These are phyloP conservation scores for Cutaneotrichosporon cyanovorans DNA, from an alignment of 1,284 basidiomycete genomes.

Conservation along the genomic window DNA sequence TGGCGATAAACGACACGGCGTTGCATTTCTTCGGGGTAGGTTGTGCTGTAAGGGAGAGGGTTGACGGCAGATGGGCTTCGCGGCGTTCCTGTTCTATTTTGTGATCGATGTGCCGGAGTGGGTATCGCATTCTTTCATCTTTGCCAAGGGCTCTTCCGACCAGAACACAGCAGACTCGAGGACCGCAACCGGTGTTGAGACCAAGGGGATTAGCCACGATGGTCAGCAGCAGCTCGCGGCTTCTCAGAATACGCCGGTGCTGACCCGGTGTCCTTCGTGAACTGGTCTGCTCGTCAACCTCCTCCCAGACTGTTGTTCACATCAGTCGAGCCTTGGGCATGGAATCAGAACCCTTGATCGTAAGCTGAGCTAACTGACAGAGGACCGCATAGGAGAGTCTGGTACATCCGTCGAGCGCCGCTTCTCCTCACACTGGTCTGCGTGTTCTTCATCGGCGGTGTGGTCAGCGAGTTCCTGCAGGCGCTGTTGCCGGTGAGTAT, in stretches of 20 bases:
- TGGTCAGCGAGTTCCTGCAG: conserved; percentile 43
- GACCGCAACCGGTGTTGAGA: too few species aligned
- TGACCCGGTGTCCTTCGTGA: too few species aligned
- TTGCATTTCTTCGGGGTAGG: conserved; percentile 45
- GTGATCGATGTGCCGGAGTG: conserved; percentile 44
- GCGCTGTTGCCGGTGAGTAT: conserved; percentile 39
- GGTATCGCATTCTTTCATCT: too few species aligned
- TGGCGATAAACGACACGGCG: conserved; percentile 45
- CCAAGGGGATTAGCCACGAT: too few species aligned
- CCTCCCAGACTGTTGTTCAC: too few species aligned
- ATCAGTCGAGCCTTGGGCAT: too few species aligned
- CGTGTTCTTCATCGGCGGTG: conserved; percentile 39
- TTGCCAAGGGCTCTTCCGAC: too few species aligned
- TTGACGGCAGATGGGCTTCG: conserved; percentile 39
- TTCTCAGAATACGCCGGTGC: too few species aligned
- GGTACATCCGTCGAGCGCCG: conserved; percentile 44
- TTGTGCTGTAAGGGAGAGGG: not conserved
- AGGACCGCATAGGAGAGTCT: conserved; percentile 34
- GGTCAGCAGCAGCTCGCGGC: too few species aligned
- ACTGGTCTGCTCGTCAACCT: too few species aligned
- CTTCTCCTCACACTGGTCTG: conserved; percentile 34
- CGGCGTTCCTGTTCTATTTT: conserved; percentile 43
- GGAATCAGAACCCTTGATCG: too few species aligned
- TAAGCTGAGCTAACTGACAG: conserved; percentile 11
- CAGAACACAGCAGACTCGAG: too few species aligned